Evolutionary conservation across 306 rosid genomes (phyloP).

Genomic region (Glycine latifolia): DNA sequence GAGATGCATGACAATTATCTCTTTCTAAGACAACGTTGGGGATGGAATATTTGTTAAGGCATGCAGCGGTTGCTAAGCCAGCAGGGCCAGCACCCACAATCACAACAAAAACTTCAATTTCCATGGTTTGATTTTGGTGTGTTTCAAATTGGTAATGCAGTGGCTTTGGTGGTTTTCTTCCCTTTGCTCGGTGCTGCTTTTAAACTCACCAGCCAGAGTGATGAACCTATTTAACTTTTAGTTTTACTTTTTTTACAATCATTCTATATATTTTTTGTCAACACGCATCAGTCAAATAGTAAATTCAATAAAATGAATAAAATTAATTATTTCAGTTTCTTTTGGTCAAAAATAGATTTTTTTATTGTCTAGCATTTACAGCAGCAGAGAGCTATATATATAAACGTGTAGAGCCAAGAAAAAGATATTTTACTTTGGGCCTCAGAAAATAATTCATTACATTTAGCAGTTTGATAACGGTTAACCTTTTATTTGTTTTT

Average conservation of each 20-base stretch:
- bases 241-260: neutral
- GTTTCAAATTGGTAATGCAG: neutral
- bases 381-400: neutral
- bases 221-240: neutral
- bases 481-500: slow-evolving; percentile 14
- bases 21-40: slow-evolving; percentile 60
- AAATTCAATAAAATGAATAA: neutral
- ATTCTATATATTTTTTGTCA: neutral
- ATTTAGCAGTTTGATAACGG: neutral
- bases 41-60: slow-evolving; percentile 58
- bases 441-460: neutral
- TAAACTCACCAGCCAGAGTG: neutral
- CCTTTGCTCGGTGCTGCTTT: neutral
- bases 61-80: slow-evolving; percentile 68
- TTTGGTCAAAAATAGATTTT: neutral
- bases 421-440: neutral
- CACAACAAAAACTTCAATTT: slow-evolving; percentile 56
- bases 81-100: slow-evolving; percentile 77
- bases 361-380: neutral
- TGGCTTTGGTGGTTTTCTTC: neutral
- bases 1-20: slow-evolving; percentile 65
- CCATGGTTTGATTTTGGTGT: slow-evolving; percentile 31
- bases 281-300: neutral
- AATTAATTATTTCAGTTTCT: neutral
- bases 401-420: neutral